Evolutionary conservation across 805 yeast genomes (phyloP), one percentile per base, ranked within the genome.

Genomic region (Pichia gijzeniarum): DNA sequence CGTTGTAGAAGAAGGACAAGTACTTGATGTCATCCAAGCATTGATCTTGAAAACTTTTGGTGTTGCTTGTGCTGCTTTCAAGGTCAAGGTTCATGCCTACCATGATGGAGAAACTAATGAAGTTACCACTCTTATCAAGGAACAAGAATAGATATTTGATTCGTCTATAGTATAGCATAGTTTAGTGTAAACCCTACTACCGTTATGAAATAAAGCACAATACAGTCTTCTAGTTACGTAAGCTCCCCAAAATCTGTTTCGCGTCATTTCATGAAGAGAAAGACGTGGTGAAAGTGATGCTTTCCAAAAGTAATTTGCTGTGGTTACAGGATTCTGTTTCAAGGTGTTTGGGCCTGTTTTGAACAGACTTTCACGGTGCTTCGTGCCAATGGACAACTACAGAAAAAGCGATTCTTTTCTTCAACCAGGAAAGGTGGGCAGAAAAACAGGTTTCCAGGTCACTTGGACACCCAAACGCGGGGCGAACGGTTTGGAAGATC

Each of bases 1-100:
- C 39, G 96, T 95, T 33, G 87, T 95, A 67, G 72, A 71, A 45
- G 70, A 82, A 56, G 96, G 95, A 35, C 86, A 89, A 48, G 71
- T 74, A 22, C 73, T 95, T 50, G 95, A 88, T 65, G 93, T 90
- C 41, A 83, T 85, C 59, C 95, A 93, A 69, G 95, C 97, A 20
- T 76, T 93, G 54, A 79, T 93, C 45, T 74, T 93, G 64, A 93
- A 93, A 68, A 93, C 87, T 56, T 95, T 93, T 65, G 99, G 99
- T 59, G 79, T 95, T 47, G 97, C 97, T 12, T 88, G 89, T 45
- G 76, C 96, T 38, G 89, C 86, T 61, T 93, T 91, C 69, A 87
- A 81, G 65, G 95, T 93, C 43, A 75, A 79, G 56, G 69, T 85
- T 51, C 68, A 80, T 55, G 96, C 93, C 17, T 86, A 75, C 64